Conservation (phyloP, 2,329 filamentous ascomycete species). For the Arthrobotrys entomopaga region DNA sequence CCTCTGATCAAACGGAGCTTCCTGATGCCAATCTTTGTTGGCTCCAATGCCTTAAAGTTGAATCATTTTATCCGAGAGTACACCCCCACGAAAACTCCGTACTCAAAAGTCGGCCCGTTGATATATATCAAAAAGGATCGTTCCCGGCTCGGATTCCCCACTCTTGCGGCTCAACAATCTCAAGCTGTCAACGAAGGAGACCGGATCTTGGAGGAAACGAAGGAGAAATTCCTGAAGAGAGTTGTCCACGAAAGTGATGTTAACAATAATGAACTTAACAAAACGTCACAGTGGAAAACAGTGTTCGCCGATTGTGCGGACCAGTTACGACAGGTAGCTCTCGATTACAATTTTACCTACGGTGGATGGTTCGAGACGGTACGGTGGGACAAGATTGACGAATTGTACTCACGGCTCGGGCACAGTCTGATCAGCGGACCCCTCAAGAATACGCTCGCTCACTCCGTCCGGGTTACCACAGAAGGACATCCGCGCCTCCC, state of each 20-base stretch:
- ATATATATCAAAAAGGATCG: conserved; percentile 28
- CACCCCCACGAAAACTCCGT: not conserved
- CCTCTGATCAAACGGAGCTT: not conserved
- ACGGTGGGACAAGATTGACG: not conserved
- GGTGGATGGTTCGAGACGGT: conserved; percentile 28
- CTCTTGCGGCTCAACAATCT: not conserved
- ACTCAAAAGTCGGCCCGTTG: conserved; percentile 5
- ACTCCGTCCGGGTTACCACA: conserved; percentile 16
- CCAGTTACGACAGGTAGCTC: conserved; percentile 10
- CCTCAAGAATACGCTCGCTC: conserved; percentile 6
- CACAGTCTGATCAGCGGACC: conserved; percentile 24
- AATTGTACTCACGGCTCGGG: conserved; percentile 15
- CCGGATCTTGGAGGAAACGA: not conserved
- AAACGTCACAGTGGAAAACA: not conserved
- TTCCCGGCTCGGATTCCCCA: conserved; percentile 9
- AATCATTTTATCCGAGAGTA: conserved; percentile 38
- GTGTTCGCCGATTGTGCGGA: not conserved
- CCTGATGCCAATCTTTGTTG: conserved; percentile 20
- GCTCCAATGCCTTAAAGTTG: conserved; percentile 21
- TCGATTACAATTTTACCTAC: conserved; percentile 13
- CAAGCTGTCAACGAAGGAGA: conserved; percentile 3
- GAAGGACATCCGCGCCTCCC: not conserved
- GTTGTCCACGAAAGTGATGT: not conserved
- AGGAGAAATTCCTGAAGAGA: not conserved
- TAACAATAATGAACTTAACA: not conserved